Percentiles rank a stretch among this genome's conserved stretches.
These are phyloP conservation scores for Fusarium palustre DNA, from an alignment of 2,329 filamentous ascomycete species.

Conservation along the genomic window DNA sequence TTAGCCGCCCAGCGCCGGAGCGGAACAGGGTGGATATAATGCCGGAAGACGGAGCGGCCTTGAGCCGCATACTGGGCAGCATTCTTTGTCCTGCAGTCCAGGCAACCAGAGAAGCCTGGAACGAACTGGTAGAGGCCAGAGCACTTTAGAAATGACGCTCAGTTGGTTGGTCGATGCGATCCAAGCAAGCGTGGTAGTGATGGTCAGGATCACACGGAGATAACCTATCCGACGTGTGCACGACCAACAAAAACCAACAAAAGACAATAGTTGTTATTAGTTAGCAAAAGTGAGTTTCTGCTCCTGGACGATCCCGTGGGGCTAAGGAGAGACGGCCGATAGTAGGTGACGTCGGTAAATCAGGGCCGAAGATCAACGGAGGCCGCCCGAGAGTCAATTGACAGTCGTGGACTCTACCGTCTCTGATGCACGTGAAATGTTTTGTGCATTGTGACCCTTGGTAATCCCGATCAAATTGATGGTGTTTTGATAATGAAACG, in stretches of 20 bases:
- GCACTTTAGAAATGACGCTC: conserved; percentile 4
- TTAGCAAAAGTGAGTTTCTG: conserved; percentile 26
- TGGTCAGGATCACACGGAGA: conserved; percentile 18
- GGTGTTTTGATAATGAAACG: neutral
- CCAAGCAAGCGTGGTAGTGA: conserved; percentile 1
- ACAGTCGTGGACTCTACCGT: neutral
- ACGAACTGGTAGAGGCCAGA: neutral
- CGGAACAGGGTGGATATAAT: conserved; percentile 29
- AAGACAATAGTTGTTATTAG: conserved; percentile 9
- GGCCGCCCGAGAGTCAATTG: conserved; percentile 12
- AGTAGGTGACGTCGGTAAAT: conserved; percentile 36
- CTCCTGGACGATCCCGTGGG: conserved; percentile 31
- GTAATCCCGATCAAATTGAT: neutral
- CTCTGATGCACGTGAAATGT: neutral
- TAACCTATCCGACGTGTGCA: conserved; percentile 1
- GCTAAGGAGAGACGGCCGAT: conserved; percentile 4
- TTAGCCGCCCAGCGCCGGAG: conserved; percentile 16
- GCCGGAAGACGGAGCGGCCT: conserved; percentile 17
- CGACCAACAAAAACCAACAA: neutral
- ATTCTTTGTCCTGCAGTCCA: conserved; percentile 9
- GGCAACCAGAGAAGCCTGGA: neutral
- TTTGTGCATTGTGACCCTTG: neutral
- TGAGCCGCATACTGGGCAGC: conserved; percentile 19
- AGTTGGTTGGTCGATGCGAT: conserved; percentile 13
- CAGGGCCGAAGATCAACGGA: conserved; percentile 29